Conservation (phyloP, 495 filamentous ascomycete genomes). For the Daldinia vernicosa region DNA sequence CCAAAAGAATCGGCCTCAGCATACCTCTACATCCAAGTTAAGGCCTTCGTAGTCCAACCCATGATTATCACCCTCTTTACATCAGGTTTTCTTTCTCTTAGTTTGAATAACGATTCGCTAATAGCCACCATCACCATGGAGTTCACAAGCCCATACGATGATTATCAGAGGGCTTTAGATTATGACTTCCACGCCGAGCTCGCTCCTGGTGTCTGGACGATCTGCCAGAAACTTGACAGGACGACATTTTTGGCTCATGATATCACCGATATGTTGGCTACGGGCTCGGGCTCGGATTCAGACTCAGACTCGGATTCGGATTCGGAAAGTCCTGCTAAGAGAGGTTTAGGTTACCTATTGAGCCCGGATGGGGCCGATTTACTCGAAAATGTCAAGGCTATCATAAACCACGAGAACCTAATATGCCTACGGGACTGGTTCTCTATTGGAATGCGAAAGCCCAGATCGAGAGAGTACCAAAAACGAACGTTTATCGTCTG, state of each 20-base stretch:
- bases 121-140: neutral
- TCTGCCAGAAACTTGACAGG: conserved; percentile 31
- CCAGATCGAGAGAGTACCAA: neutral
- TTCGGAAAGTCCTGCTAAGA: neutral
- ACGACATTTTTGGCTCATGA: conserved; percentile 41
- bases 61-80: conserved; percentile 3
- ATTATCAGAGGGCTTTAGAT: neutral
- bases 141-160: conserved; percentile 10
- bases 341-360: conserved; percentile 12
- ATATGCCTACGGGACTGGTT: conserved; percentile 46
- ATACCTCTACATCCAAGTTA: conserved; percentile 6
- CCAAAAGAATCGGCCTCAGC: conserved; percentile 15
- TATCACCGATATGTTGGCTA: conserved; percentile 30
- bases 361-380: conserved; percentile 3
- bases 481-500: conserved; percentile 42
- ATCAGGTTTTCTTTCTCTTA: neutral
- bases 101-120: neutral
- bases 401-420: conserved; percentile 58
- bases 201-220: conserved; percentile 36
- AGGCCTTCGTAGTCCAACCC: conserved; percentile 5
- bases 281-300: conserved; percentile 1
- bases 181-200: conserved; percentile 41
- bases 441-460: conserved; percentile 8
- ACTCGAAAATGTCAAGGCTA: conserved; percentile 13
- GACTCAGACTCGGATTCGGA: neutral